These are phyloP conservation scores for Erysimum cheiranthoides DNA, from an alignment of 345 rosid species.

Conservation along the genomic window DNA sequence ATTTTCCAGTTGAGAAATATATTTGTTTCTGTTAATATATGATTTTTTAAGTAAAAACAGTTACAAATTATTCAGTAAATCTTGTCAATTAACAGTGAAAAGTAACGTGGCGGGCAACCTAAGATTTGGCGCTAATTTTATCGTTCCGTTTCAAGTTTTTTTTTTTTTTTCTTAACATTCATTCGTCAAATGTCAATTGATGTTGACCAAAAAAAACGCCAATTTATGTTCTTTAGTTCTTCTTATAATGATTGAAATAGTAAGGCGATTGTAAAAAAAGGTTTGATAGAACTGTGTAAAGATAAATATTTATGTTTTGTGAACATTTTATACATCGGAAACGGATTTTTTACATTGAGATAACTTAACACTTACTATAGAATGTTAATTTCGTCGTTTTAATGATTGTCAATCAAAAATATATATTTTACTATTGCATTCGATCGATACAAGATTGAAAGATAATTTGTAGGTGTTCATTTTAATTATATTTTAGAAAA, in stretches of 20 bases:
- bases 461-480: not conserved
- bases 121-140: conserved; percentile 68
- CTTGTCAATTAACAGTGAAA: conserved; percentile 43
- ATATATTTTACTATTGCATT: not conserved
- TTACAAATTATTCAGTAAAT: conserved; percentile 4
- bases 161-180: not conserved
- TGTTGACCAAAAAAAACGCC: too few relatives aligned
- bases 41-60: conserved; percentile 6
- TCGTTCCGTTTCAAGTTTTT: conserved; percentile 52
- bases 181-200: too few relatives aligned
- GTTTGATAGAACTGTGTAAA: not conserved
- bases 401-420: not conserved
- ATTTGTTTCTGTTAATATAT: conserved; percentile 17
- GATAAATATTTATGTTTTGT: not conserved
- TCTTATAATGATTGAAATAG: too few relatives aligned
- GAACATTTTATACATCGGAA: not conserved
- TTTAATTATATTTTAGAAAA: not conserved
- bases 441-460: not conserved
- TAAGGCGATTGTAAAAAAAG: not conserved
- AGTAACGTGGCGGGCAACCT: conserved; percentile 74
- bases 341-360: not conserved
- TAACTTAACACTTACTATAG: too few relatives aligned
- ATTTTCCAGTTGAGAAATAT: not conserved
- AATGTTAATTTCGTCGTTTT: not conserved
- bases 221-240: too few relatives aligned